phyloP scores from a whole-genome alignment of 2,329 filamentous ascomycete species.

The Pseudonectria foliicola region DNA sequence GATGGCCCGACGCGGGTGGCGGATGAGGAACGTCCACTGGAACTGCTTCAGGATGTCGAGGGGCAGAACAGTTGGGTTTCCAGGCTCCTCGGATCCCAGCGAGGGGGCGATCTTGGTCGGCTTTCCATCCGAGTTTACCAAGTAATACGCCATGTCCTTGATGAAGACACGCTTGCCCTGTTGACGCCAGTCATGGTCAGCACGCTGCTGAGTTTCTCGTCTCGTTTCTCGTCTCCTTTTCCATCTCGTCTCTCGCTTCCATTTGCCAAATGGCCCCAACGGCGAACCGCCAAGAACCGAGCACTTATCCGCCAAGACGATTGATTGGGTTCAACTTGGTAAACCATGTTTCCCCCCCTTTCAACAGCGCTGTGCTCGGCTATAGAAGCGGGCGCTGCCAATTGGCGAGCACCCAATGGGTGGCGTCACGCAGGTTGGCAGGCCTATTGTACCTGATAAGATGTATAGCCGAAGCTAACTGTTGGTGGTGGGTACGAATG shows the following conservation, averaged over 20 bases:
- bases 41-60: slow-evolving; percentile 66
- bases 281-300: too few species aligned
- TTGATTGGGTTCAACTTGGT: neutral
- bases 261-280: too few species aligned
- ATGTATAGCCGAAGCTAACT: too few species aligned
- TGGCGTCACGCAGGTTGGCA: too few species aligned
- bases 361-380: too few species aligned
- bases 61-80: slow-evolving; percentile 83
- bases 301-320: too few species aligned
- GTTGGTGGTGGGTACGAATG: neutral
- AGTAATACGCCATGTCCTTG: slow-evolving; percentile 95
- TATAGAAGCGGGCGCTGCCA: too few species aligned
- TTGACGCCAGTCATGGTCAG: neutral
- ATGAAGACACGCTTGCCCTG: slow-evolving; percentile 92
- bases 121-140: slow-evolving; percentile 67
- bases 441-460: too few species aligned
- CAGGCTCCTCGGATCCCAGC: slow-evolving; percentile 57
- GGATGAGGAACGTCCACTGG: slow-evolving; percentile 95
- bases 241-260: too few species aligned
- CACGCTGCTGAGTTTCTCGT: too few species aligned
- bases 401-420: too few species aligned
- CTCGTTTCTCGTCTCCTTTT: too few species aligned
- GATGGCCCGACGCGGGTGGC: slow-evolving; percentile 84
- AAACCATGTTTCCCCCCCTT: neutral
- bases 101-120: slow-evolving; percentile 69